These are phyloP conservation scores for Powellomyces hirtus DNA, from an alignment of 192 early-diverging fungal species.

Conservation along the genomic window DNA sequence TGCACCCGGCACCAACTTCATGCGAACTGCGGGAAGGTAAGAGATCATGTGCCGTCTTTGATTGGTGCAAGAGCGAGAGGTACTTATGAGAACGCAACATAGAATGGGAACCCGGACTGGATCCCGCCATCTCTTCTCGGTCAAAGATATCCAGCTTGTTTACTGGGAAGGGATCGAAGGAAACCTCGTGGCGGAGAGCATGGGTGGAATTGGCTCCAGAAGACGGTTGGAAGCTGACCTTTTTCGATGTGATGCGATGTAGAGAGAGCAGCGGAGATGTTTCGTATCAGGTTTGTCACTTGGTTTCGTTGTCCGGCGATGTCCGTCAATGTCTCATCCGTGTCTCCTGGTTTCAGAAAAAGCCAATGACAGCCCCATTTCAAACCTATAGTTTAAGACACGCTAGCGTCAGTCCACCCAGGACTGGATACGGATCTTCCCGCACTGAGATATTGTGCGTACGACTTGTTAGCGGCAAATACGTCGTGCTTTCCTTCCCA, in stretches of 20 bases:
- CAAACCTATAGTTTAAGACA: slow-evolving; percentile 1
- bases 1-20: slow-evolving; percentile 5
- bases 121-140: slow-evolving; percentile 12
- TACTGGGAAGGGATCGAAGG: slow-evolving; percentile 7
- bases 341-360: neutral
- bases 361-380: neutral
- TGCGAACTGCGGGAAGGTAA: slow-evolving; percentile 16
- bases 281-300: neutral
- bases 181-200: slow-evolving; percentile 1
- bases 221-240: slow-evolving; percentile 14
- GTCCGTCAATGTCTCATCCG: neutral
- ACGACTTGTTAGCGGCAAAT: slow-evolving; percentile 13
- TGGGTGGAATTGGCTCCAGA: slow-evolving; percentile 22
- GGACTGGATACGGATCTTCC: slow-evolving; percentile 16
- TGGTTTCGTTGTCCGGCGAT: neutral
- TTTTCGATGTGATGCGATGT: neutral
- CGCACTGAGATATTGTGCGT: slow-evolving; percentile 9
- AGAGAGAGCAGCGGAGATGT: slow-evolving; percentile 6
- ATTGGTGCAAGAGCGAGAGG: too few species aligned
- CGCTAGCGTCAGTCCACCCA: neutral
- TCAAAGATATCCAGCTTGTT: slow-evolving; percentile 10
- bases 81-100: too few species aligned
- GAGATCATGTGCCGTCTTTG: neutral
- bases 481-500: slow-evolving; percentile 17
- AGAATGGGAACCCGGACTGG: slow-evolving; percentile 24